phyloP scores from a whole-genome alignment of 2,329 filamentous ascomycete species.

The Dryadomyces quercus-mongolicae region DNA sequence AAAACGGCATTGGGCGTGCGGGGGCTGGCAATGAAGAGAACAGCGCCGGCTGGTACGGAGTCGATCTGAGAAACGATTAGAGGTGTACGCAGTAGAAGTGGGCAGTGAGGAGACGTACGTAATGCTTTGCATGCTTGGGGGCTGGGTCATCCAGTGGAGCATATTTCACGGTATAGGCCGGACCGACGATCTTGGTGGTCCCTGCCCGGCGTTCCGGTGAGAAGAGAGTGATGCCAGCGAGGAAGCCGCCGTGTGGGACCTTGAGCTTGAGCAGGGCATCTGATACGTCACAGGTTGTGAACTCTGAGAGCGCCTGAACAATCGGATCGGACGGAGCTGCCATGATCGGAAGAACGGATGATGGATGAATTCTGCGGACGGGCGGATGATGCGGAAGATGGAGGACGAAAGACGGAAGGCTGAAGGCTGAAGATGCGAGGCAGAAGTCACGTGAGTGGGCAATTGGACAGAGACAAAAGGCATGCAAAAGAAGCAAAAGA shows the following conservation, averaged over 20 bases:
- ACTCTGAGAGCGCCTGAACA: slow-evolving; percentile 19
- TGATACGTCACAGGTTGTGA: slow-evolving; percentile 29
- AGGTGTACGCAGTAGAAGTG: neutral
- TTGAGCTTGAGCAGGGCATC: slow-evolving; percentile 39
- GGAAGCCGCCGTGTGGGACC: slow-evolving; percentile 36
- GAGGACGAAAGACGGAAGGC: too few species aligned
- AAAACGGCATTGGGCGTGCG: slow-evolving; percentile 37
- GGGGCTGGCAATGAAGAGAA: slow-evolving; percentile 39
- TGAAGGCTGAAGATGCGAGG: too few species aligned
- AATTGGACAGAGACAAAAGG: too few species aligned
- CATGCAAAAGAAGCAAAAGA: too few species aligned
- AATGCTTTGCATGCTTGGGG: slow-evolving; percentile 32
- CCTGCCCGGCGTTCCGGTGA: slow-evolving; percentile 38
- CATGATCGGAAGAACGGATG: too few species aligned
- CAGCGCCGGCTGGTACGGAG: slow-evolving; percentile 29
- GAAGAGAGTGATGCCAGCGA: slow-evolving; percentile 40
- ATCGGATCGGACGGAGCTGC: slow-evolving; percentile 15
- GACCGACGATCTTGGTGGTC: slow-evolving; percentile 38
- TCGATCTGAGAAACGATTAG: slow-evolving; percentile 29
- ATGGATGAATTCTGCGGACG: too few species aligned
- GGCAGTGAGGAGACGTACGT: slow-evolving; percentile 20
- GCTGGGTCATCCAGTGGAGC: slow-evolving; percentile 31
- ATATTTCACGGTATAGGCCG: slow-evolving; percentile 42
- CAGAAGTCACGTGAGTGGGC: too few species aligned
- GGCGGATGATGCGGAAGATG: too few species aligned